A percentile compares a stretch with the other conserved stretches of the same genome.
These are phyloP conservation scores for Multifurca ochricompacta DNA, from an alignment of 768 basidiomycete genomes.

Conservation along the genomic window DNA sequence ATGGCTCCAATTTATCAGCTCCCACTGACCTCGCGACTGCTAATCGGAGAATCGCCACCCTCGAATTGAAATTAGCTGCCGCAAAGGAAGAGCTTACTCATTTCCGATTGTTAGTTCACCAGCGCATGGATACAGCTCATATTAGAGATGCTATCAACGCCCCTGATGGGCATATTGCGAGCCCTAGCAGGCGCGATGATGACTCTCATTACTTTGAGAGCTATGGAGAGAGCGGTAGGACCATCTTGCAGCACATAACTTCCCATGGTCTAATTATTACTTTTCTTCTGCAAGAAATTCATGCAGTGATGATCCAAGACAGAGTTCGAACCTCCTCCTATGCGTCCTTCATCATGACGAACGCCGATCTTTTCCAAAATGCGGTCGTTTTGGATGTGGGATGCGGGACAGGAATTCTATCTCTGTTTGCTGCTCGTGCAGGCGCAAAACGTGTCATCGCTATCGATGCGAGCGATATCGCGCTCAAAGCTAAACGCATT, in stretches of 20 bases:
- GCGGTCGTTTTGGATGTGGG: constrained; percentile 92
- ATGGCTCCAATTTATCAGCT: constrained; percentile 28
- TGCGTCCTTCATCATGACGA: constrained; percentile 82
- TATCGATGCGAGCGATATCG: constrained; percentile 79
- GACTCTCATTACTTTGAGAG: constrained; percentile 93
- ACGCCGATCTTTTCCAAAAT: constrained; percentile 71
- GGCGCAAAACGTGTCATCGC: constrained; percentile 89
- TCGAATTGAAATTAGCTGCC: constrained; percentile 55
- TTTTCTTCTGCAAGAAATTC: constrained; percentile 56
- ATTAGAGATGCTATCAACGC: constrained; percentile 37
- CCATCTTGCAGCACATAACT: background rate
- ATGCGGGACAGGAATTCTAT: constrained; percentile 91
- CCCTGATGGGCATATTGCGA: constrained; percentile 23
- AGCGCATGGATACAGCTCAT: constrained; percentile 41
- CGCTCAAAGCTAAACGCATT: constrained; percentile 41
- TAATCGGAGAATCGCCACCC: constrained; percentile 40
- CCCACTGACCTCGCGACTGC: constrained; percentile 31
- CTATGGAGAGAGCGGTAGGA: constrained; percentile 77
- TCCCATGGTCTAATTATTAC: background rate
- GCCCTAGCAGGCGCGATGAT: constrained; percentile 50
- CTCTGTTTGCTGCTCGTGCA: constrained; percentile 80
- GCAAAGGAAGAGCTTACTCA: constrained; percentile 55
- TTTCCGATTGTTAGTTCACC: constrained; percentile 50
- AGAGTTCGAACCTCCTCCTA: constrained; percentile 91
- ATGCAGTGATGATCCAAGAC: constrained; percentile 95